Conservation (phyloP, 371 early-diverging fungal genomes). For the Gilbertella persicaria region DNA sequence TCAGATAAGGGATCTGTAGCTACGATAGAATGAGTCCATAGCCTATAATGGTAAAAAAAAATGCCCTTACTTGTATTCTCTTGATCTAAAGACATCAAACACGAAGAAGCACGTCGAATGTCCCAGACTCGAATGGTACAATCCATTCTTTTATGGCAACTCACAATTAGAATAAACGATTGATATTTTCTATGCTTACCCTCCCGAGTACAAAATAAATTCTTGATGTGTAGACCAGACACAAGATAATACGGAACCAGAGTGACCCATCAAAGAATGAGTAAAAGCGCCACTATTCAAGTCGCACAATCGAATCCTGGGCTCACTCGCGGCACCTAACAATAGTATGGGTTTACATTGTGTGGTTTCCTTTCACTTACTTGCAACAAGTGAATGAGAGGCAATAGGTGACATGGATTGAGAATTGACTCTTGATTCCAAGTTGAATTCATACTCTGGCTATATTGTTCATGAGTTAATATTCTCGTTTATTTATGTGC, state of each 20-base stretch:
- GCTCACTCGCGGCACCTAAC: conserved; percentile 64
- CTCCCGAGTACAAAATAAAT: conserved; percentile 78
- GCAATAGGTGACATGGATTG: conserved; percentile 77
- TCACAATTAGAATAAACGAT: conserved; percentile 1
- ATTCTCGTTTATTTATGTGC: not conserved
- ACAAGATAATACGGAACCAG: conserved; percentile 65
- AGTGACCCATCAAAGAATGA: conserved; percentile 77
- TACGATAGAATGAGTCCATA: not conserved
- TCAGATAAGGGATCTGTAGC: conserved; percentile 43
- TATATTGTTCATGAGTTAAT: not conserved
- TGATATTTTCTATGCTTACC: conserved; percentile 43
- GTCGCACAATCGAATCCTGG: conserved; percentile 80
- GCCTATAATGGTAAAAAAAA: no score
- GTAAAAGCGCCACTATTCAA: conserved; percentile 73
- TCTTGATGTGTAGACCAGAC: conserved; percentile 85
- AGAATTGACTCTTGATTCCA: conserved; percentile 66
- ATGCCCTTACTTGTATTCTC: conserved; percentile 55
- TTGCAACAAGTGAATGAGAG: conserved; percentile 78
- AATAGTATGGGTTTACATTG: conserved; percentile 1
- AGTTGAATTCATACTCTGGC: conserved; percentile 39
- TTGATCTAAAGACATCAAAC: conserved; percentile 62
- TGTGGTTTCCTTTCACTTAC: conserved; percentile 36
- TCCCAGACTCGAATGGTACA: conserved; percentile 80
- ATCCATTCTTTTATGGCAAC: conserved; percentile 49
- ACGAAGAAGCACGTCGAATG: conserved; percentile 69